Evolutionary conservation across 306 rosid genomes (phyloP).

Genomic region (Quercus alba): DNA sequence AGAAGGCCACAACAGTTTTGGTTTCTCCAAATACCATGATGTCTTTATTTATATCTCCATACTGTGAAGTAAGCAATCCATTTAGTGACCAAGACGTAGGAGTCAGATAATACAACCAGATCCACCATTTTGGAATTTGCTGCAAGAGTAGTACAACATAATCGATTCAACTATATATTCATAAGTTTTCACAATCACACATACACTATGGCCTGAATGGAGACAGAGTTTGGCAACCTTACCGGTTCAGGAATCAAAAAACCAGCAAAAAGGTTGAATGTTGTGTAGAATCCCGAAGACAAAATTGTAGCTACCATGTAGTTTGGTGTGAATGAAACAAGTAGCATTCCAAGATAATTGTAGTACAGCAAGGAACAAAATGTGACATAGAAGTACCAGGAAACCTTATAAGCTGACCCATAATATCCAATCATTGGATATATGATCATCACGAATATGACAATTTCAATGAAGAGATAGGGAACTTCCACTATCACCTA

Average conservation of each 20-base stretch:
- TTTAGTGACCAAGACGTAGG: too few species aligned
- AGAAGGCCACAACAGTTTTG: too few species aligned
- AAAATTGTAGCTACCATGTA: conserved; percentile 28
- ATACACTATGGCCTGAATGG: too few species aligned
- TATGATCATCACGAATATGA: conserved; percentile 4
- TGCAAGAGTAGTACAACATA: too few species aligned
- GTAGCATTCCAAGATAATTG: conserved; percentile 27
- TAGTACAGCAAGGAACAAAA: conserved; percentile 33
- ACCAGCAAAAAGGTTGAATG: conserved; percentile 35
- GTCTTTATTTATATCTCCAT: too few species aligned
- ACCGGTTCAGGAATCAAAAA: conserved; percentile 39
- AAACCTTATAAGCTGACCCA: conserved; percentile 29
- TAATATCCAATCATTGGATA: conserved; percentile 44
- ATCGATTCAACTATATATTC: too few species aligned
- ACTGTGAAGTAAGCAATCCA: too few species aligned
- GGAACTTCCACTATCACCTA: conserved; percentile 48
- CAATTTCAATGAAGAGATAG: conserved; percentile 24
- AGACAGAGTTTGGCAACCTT: conserved; percentile 8
- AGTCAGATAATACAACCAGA: too few species aligned
- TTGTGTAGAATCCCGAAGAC: conserved; percentile 20
- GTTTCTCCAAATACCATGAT: too few species aligned
- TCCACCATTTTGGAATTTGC: too few species aligned
- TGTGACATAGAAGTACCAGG: conserved; percentile 33
- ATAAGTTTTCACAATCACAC: too few species aligned
- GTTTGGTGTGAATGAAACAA: conserved; percentile 34